Percentiles rank a stretch among this genome's conserved stretches.
Evolutionary conservation across 208 protist species (phyloP).

Genomic region (Trypanosoma cruzi): DNA sequence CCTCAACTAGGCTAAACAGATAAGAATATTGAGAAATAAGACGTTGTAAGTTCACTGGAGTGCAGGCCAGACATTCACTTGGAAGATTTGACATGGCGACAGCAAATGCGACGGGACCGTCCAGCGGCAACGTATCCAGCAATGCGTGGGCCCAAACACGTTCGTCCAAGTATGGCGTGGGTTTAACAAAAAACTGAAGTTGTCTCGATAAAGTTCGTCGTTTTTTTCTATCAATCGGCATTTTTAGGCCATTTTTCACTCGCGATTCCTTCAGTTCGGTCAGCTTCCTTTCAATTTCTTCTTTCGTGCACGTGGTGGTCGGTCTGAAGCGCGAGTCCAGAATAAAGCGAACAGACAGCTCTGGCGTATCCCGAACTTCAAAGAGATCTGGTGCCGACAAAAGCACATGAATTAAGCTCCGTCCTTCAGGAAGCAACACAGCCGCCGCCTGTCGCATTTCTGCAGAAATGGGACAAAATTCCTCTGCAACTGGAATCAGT

Average conservation of each 20-base stretch:
- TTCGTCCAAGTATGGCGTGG: constrained; percentile 73
- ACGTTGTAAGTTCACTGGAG: constrained; percentile 20
- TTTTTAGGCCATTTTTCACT: constrained; percentile 21
- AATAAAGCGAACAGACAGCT: constrained; percentile 45
- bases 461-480: constrained; percentile 37
- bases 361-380: constrained; percentile 22
- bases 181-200: constrained; percentile 59
- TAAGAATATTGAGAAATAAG: constrained; percentile 23
- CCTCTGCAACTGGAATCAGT: constrained; percentile 44
- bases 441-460: constrained; percentile 41
- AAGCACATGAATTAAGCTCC: constrained; percentile 71
- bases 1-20: constrained; percentile 35
- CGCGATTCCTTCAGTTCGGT: constrained; percentile 23
- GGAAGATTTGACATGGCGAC: constrained; percentile 29
- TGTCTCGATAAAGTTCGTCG: constrained; percentile 48
- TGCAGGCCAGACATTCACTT: constrained; percentile 16
- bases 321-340: constrained; percentile 44
- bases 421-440: constrained; percentile 45
- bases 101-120: constrained; percentile 24
- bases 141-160: constrained; percentile 69
- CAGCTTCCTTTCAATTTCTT: constrained; percentile 36
- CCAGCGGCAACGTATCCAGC: constrained; percentile 69
- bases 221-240: constrained; percentile 37
- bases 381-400: constrained; percentile 72
- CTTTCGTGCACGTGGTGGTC: constrained; percentile 20